Evolutionary conservation across 345 rosid species (phyloP).

Genomic region (Boechera stricta): DNA sequence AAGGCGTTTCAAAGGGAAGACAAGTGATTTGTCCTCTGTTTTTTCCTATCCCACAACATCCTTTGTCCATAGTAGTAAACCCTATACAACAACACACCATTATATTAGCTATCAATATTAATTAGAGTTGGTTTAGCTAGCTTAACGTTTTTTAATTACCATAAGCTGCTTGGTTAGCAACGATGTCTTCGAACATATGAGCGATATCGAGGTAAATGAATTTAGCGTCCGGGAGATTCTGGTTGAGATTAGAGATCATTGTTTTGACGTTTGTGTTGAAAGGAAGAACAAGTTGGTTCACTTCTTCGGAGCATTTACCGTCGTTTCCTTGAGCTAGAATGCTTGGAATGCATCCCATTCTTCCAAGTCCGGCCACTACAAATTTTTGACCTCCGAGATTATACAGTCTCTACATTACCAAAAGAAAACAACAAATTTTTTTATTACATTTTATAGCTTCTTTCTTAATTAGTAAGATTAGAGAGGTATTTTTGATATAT

Average conservation of each 20-base stretch:
- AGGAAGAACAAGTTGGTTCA: slow-evolving; percentile 73
- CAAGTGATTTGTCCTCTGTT: slow-evolving; percentile 95
- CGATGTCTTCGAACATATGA: slow-evolving; percentile 65
- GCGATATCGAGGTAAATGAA: slow-evolving; percentile 68
- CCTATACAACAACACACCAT: slow-evolving; percentile 47
- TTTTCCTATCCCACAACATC: slow-evolving; percentile 90
- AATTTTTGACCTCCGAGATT: slow-evolving; percentile 89
- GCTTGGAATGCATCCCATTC: slow-evolving; percentile 98
- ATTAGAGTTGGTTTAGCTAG: background rate
- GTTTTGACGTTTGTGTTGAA: slow-evolving; percentile 81
- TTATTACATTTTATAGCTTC: slow-evolving; percentile 2
- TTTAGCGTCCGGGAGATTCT: slow-evolving; percentile 66
- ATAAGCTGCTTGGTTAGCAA: slow-evolving; percentile 53
- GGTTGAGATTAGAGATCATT: slow-evolving; percentile 69
- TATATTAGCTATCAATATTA: background rate
- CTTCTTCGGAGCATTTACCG: slow-evolving; percentile 80
- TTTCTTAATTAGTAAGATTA: background rate
- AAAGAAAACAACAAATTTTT: background rate
- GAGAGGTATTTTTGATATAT: slow-evolving; percentile 7
- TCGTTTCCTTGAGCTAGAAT: slow-evolving; percentile 74
- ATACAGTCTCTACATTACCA: slow-evolving; percentile 57
- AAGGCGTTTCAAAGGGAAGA: slow-evolving; percentile 90
- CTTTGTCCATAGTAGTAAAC: slow-evolving; percentile 70
- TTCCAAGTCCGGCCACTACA: slow-evolving; percentile 77
- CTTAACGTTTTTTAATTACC: slow-evolving; percentile 52